Evolutionary conservation across 108 stramenopile species (phyloP), one percentile per base, ranked within the genome.

Genomic region (Thalassiosira profunda): DNA sequence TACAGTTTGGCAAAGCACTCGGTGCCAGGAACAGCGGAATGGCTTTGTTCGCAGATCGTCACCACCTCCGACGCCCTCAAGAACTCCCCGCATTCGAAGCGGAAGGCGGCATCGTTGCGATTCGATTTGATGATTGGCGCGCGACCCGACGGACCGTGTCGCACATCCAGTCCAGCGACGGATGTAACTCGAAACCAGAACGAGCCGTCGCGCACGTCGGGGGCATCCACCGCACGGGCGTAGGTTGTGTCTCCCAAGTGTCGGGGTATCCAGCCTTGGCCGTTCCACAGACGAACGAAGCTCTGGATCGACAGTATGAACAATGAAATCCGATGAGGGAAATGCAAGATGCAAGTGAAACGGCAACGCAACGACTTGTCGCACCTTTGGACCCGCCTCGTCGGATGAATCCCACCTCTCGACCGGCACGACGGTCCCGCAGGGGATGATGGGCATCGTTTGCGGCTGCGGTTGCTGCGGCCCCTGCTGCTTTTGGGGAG

Each of bases 51-150:
- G n/a, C n/a, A n/a, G 8, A 89, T 61, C 3, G 88, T 95, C 12
- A 89, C 43, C 17, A 95, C 66, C 67, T 95, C 93, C 0, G 88
- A 95, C 20, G 93, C 89, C 25, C 93, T 61, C 29, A 95, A 79
- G 65, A 81, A 95, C 67, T 95, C 93, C 0, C 93, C 93, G 55
- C 93, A 95, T 79, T 95, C 93, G 67, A 95, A 95, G 1, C 90
- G 84, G 62, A 95, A 90, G 7, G 34, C 17, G 18, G 73, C 69
- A 23, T 86, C 93, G 47, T 82, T 74, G n/a, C n/a, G n/a, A 8
- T 87, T 79, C 4, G 89, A 87, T 60, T 76, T 81, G 43, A 95
- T 92, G 9, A 82, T 65, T 10, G 86, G 79, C 2, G 93, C 89
- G 33, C 74, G 65, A 21, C 61, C 58, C 9, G 91, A 95, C 36